Percentiles rank a stretch among this genome's conserved stretches.
phyloP scores from a whole-genome alignment of 306 rosid genomes.

The Astragalus glycyphyllos region DNA sequence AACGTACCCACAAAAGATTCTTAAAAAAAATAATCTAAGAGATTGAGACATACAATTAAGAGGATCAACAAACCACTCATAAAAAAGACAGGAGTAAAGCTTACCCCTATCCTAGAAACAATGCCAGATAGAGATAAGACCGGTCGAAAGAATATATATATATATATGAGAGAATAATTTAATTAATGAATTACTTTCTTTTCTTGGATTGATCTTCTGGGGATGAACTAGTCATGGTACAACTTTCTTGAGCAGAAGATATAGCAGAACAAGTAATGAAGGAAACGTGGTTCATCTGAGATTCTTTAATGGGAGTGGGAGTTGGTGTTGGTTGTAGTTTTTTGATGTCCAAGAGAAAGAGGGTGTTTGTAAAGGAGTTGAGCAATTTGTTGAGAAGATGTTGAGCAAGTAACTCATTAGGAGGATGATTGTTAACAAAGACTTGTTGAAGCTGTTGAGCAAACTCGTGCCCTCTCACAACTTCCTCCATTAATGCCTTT shows the following conservation, averaged over 20 bases:
- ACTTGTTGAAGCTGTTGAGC: slow-evolving; percentile 44
- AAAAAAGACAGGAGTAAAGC: too few relatives aligned
- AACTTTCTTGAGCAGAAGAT: slow-evolving; percentile 47
- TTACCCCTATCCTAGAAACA: too few relatives aligned
- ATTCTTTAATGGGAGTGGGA: too few relatives aligned
- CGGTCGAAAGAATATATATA: too few relatives aligned
- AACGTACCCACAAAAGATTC: too few relatives aligned
- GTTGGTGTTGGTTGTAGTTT: neutral
- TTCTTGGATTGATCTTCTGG: slow-evolving; percentile 44
- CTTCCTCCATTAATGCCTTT: slow-evolving; percentile 42
- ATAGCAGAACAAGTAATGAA: neutral
- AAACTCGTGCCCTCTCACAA: slow-evolving; percentile 51
- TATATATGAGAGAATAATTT: too few relatives aligned
- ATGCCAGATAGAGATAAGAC: too few relatives aligned
- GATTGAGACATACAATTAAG: too few relatives aligned
- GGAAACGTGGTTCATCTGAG: slow-evolving; percentile 8
- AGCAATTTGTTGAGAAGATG: slow-evolving; percentile 43
- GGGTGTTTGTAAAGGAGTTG: slow-evolving; percentile 47
- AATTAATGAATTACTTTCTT: slow-evolving; percentile 48
- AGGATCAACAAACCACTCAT: too few relatives aligned
- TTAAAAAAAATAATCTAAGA: too few relatives aligned
- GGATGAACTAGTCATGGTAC: neutral
- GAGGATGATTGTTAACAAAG: neutral
- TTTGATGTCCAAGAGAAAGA: slow-evolving; percentile 40
- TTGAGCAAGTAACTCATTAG: neutral